Conservation (phyloP, 176 grass and related monocot species). For the Phragmites australis region DNA sequence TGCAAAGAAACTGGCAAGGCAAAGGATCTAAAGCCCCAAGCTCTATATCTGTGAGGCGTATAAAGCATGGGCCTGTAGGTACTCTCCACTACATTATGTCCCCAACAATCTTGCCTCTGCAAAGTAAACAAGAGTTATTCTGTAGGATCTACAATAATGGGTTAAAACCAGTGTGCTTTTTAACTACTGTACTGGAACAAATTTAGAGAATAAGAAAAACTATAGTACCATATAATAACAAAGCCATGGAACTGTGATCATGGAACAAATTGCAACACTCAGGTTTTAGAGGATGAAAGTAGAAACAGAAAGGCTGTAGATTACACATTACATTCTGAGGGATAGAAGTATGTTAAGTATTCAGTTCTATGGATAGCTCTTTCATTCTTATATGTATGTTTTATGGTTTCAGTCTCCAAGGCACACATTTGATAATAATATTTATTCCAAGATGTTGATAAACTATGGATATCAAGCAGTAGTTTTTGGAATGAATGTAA, state of each 20-base stretch:
- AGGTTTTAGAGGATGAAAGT: constrained; percentile 2
- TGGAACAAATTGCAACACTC: constrained; percentile 2
- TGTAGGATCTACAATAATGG: constrained; percentile 19
- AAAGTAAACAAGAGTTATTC: constrained; percentile 31
- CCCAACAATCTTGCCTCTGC: constrained; percentile 56
- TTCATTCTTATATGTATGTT: constrained; percentile 15
- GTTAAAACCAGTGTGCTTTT: neutral
- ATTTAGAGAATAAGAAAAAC: neutral
- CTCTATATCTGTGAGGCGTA: constrained; percentile 45
- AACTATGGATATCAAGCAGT: neutral
- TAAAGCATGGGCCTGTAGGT: constrained; percentile 56
- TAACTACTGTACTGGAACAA: neutral
- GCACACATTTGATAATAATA: neutral
- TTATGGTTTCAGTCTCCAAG: neutral
- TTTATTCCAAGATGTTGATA: neutral
- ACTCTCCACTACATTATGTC: constrained; percentile 43
- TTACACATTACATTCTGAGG: neutral
- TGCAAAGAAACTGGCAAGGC: constrained; percentile 58
- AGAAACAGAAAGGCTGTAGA: constrained; percentile 13
- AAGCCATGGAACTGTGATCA: neutral
- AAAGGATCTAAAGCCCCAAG: constrained; percentile 50
- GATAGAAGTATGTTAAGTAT: neutral
- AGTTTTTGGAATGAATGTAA: neutral
- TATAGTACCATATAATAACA: constrained; percentile 11
- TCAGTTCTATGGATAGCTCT: neutral